phyloP scores from a whole-genome alignment of 1,284 basidiomycete species.

The Ustilago loliicola region DNA sequence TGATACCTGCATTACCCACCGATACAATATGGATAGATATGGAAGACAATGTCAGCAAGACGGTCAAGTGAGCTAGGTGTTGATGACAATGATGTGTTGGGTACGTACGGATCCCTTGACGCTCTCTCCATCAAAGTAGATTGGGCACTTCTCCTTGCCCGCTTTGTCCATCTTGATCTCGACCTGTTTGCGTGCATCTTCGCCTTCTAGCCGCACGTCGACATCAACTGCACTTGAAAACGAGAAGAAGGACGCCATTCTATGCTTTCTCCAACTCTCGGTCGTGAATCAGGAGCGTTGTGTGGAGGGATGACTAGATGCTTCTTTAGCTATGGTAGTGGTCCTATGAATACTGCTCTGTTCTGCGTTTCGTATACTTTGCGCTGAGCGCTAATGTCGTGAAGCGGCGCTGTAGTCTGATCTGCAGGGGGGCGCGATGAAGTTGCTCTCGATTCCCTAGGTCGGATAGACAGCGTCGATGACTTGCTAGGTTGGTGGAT shows the following conservation, averaged over 20 bases:
- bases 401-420: too few relatives aligned
- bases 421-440: too few relatives aligned
- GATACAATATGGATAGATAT: background rate
- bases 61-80: too few relatives aligned
- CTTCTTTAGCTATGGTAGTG: too few relatives aligned
- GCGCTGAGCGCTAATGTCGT: too few relatives aligned
- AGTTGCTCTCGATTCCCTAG: too few relatives aligned
- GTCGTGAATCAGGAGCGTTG: too few relatives aligned
- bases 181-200: slow-evolving; percentile 84
- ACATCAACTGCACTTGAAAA: slow-evolving; percentile 92
- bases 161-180: slow-evolving; percentile 79
- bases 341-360: too few relatives aligned
- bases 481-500: background rate
- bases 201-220: slow-evolving; percentile 84
- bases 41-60: background rate
- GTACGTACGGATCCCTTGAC: slow-evolving; percentile 83
- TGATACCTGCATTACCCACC: slow-evolving; percentile 76
- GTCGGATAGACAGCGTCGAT: background rate
- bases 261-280: background rate
- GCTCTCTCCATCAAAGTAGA: slow-evolving; percentile 95
- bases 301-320: too few relatives aligned
- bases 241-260: slow-evolving; percentile 86
- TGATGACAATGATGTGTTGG: background rate
- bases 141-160: slow-evolving; percentile 83
- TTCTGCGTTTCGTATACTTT: too few relatives aligned